Conservation (phyloP, 2,329 filamentous ascomycete genomes). For the Rhynchosporium secalis region DNA sequence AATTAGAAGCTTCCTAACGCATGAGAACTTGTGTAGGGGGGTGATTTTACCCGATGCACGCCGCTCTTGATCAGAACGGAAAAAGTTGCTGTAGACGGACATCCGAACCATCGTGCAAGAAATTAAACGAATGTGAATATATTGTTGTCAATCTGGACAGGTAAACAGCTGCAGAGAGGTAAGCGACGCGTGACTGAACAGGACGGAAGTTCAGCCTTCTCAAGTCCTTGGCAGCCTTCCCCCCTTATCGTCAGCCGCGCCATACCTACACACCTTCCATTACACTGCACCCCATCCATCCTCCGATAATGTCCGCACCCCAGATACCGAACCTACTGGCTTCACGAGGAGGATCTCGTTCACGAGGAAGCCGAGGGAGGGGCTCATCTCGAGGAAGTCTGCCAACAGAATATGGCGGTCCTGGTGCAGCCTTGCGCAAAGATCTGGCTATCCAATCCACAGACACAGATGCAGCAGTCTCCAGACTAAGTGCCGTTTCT, state of each 20-base stretch:
- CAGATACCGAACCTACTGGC: conserved; percentile 78
- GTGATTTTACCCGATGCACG: too few relatives aligned
- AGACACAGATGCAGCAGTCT: conserved; percentile 87
- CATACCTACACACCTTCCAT: background rate
- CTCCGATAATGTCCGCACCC: conserved; percentile 60
- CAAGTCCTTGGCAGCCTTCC: conserved; percentile 8
- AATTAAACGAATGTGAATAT: too few relatives aligned
- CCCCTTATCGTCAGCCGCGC: background rate
- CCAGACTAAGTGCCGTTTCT: conserved; percentile 83
- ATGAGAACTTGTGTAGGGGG: too few relatives aligned
- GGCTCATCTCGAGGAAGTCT: conserved; percentile 42
- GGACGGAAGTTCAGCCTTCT: background rate
- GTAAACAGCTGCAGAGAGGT: too few relatives aligned
- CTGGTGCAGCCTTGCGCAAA: conserved; percentile 45
- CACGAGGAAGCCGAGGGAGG: conserved; percentile 47
- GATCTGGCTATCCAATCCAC: conserved; percentile 84
- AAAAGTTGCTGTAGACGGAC: too few relatives aligned
- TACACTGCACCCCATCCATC: background rate
- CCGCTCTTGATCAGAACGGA: too few relatives aligned
- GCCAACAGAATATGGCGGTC: conserved; percentile 24
- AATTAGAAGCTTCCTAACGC: too few relatives aligned
- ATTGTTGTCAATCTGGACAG: background rate
- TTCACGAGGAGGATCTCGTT: conserved; percentile 49
- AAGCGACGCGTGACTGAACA: background rate
- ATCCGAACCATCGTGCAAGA: too few relatives aligned